Evolutionary conservation across 2,329 filamentous ascomycete species (phyloP).

Genomic region (Onygena corvina): DNA sequence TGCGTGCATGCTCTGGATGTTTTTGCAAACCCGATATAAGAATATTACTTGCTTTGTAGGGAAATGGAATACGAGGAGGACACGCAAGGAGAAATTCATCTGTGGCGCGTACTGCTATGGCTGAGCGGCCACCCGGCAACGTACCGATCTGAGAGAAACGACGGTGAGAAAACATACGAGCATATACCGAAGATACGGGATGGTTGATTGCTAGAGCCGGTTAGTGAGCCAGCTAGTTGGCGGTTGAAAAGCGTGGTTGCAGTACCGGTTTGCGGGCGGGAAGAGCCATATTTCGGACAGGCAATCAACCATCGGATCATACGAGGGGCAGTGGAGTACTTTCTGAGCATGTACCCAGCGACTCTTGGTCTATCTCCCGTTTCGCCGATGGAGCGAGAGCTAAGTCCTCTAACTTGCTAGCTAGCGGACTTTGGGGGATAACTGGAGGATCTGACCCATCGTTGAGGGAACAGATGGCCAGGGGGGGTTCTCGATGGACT

Average conservation of each 20-base stretch:
- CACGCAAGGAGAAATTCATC: background rate
- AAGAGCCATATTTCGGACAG: background rate
- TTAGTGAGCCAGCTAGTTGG: no score
- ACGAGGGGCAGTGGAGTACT: no score
- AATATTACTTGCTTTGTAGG: background rate
- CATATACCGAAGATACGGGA: no score
- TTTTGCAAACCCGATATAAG: slow-evolving; percentile 3
- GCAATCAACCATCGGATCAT: no score
- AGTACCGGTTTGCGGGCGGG: background rate
- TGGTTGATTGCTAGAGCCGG: no score
- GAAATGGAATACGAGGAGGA: background rate
- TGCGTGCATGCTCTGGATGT: background rate
- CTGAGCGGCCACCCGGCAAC: background rate
- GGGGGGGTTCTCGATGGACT: no score
- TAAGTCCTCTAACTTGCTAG: background rate
- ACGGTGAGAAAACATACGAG: background rate
- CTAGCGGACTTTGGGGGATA: slow-evolving; percentile 6
- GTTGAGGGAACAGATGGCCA: background rate
- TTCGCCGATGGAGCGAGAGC: background rate
- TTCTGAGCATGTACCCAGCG: no score
- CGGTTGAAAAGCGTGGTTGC: background rate
- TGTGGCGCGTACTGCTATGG: slow-evolving; percentile 1
- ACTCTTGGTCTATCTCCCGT: background rate
- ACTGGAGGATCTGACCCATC: slow-evolving; percentile 4
- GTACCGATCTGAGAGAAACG: no score